phyloP scores from a whole-genome alignment of 2,329 filamentous ascomycete genomes.

The Pestalotiopsis sp. region DNA sequence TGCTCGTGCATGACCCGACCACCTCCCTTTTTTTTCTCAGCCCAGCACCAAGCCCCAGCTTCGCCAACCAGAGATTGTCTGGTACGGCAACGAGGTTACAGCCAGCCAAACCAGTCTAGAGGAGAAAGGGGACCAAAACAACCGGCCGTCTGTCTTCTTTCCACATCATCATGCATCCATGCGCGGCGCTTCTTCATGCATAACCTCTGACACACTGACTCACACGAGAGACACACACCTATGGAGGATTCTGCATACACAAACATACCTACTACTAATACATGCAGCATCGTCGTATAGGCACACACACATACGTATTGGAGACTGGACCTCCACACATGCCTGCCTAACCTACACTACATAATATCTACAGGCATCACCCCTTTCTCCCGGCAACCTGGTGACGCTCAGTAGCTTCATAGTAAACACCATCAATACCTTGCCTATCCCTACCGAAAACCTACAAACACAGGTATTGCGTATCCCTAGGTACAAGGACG shows the following conservation, averaged over 20 bases:
- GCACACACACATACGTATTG: background rate
- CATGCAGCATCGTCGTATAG: background rate
- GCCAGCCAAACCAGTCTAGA: background rate
- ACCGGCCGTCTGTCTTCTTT: background rate
- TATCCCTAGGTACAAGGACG: background rate
- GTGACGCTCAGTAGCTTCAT: background rate
- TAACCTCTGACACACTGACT: constrained; percentile 8
- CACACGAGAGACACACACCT: background rate
- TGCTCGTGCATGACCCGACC: background rate
- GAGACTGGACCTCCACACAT: background rate
- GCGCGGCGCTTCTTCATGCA: background rate
- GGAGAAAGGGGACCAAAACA: background rate
- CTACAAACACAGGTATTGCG: background rate
- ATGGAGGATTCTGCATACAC: background rate
- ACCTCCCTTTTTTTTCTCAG: background rate
- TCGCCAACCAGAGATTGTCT: background rate
- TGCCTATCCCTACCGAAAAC: background rate
- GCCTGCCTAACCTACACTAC: background rate
- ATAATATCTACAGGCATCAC: background rate
- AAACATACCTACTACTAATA: background rate
- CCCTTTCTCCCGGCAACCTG: constrained; percentile 11
- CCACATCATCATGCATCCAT: constrained; percentile 7
- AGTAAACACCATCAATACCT: constrained; percentile 10
- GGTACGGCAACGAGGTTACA: background rate
- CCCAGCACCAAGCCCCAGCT: background rate